Percentiles rank a stretch among this genome's conserved stretches.
Evolutionary conservation across 768 basidiomycete genomes (phyloP).

Genomic region (Amanita muscaria): DNA sequence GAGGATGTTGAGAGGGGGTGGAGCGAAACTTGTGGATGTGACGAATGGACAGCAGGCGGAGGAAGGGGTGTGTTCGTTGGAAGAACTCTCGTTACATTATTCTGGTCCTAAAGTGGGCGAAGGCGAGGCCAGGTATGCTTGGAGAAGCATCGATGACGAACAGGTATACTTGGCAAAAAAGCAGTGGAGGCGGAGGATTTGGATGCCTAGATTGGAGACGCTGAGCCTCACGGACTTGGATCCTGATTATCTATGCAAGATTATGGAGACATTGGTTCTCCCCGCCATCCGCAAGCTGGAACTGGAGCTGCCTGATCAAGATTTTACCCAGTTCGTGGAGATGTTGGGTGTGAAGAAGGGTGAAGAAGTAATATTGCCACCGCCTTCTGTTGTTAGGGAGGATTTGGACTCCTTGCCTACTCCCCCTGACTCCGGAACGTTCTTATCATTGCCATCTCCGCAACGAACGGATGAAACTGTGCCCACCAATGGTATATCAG

Average conservation of each 20-base stretch:
- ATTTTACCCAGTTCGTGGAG: constrained; percentile 39
- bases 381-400: neutral
- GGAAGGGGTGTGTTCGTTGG: constrained; percentile 25
- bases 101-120: constrained; percentile 40
- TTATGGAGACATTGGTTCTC: constrained; percentile 38
- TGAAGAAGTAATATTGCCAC: neutral
- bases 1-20: constrained; percentile 39
- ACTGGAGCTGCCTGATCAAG: constrained; percentile 47
- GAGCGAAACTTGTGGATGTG: neutral
- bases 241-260: constrained; percentile 38
- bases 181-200: constrained; percentile 14
- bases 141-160: constrained; percentile 25
- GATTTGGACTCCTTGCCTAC: neutral
- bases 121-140: constrained; percentile 26
- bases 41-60: neutral
- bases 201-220: constrained; percentile 30
- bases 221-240: constrained; percentile 49
- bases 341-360: constrained; percentile 21
- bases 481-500: neutral
- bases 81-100: constrained; percentile 44
- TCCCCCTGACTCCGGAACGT: constrained; percentile 1
- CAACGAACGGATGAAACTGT: neutral
- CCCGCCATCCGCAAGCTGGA: constrained; percentile 37
- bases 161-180: neutral
- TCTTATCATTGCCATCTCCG: neutral